Conservation (phyloP, 129 eudicot species). For the Tagetes patula region DNA sequence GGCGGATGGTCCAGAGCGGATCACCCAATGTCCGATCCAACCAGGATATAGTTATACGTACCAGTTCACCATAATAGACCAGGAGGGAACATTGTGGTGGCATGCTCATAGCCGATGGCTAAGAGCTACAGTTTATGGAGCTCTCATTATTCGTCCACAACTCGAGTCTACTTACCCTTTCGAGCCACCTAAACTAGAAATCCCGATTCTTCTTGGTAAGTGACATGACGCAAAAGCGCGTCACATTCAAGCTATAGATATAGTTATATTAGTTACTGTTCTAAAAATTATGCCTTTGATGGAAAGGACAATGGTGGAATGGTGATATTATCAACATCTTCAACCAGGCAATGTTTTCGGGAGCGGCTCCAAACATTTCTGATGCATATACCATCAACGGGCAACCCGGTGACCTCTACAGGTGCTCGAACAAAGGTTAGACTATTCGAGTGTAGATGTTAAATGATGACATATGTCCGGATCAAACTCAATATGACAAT, state of each 20-base stretch:
- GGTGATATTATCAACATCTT: slow-evolving; percentile 51
- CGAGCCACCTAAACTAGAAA: slow-evolving; percentile 53
- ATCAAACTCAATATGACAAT: neutral
- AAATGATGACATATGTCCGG: neutral
- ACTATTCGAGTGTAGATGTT: neutral
- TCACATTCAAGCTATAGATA: neutral
- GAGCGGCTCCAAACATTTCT: slow-evolving; percentile 73
- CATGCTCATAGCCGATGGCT: slow-evolving; percentile 90
- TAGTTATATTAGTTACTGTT: neutral
- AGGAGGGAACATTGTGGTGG: slow-evolving; percentile 90
- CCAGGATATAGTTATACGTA: slow-evolving; percentile 74
- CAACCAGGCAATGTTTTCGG: slow-evolving; percentile 49
- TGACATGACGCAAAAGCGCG: neutral
- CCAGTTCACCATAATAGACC: slow-evolving; percentile 55
- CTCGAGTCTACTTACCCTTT: slow-evolving; percentile 65
- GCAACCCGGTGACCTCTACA: slow-evolving; percentile 80
- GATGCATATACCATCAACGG: slow-evolving; percentile 80
- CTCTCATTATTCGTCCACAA: slow-evolving; percentile 62
- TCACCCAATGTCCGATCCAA: slow-evolving; percentile 81
- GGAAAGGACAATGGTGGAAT: slow-evolving; percentile 91
- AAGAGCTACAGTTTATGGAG: slow-evolving; percentile 86
- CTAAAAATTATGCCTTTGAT: neutral
- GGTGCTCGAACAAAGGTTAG: slow-evolving; percentile 71
- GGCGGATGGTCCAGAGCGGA: slow-evolving; percentile 83
- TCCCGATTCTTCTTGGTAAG: slow-evolving; percentile 68